Evolutionary conservation across 768 basidiomycete species (phyloP).

Genomic region (Leccinum subgranulosum): DNA sequence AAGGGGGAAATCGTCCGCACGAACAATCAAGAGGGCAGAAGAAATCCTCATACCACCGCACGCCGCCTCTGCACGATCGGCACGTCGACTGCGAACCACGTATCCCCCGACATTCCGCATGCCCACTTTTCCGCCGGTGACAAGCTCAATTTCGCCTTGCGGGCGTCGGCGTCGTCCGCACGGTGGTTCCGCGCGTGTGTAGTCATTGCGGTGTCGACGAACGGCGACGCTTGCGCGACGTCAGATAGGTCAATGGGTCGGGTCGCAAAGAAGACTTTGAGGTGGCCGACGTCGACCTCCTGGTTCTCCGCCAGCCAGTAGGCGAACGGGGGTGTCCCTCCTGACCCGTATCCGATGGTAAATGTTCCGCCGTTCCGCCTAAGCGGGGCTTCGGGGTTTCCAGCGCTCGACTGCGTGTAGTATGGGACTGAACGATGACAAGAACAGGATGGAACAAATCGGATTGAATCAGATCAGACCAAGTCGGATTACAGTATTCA

Average conservation of each 20-base stretch:
- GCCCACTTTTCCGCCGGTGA: background rate
- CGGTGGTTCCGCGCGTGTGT: background rate
- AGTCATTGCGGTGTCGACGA: background rate
- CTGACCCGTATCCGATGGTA: background rate
- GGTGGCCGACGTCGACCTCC: background rate
- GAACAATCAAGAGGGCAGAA: background rate
- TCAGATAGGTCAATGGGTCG: background rate
- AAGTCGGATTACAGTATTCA: background rate
- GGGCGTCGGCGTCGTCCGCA: background rate
- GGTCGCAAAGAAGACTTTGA: conserved; percentile 1
- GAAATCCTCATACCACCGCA: background rate
- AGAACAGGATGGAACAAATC: background rate
- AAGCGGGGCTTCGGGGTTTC: background rate
- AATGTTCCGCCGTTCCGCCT: background rate
- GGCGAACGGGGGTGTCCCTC: conserved; percentile 1
- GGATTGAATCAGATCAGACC: background rate
- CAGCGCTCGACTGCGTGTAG: background rate
- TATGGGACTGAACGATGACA: background rate
- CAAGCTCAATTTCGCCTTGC: background rate
- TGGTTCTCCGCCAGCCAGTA: conserved; percentile 1
- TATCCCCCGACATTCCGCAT: background rate
- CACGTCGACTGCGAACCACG: background rate
- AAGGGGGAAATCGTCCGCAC: background rate
- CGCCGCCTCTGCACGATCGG: background rate
- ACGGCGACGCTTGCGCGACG: background rate